Evolutionary conservation across 495 filamentous ascomycete genomes (phyloP).

Genomic region (Choiromyces venosus): DNA sequence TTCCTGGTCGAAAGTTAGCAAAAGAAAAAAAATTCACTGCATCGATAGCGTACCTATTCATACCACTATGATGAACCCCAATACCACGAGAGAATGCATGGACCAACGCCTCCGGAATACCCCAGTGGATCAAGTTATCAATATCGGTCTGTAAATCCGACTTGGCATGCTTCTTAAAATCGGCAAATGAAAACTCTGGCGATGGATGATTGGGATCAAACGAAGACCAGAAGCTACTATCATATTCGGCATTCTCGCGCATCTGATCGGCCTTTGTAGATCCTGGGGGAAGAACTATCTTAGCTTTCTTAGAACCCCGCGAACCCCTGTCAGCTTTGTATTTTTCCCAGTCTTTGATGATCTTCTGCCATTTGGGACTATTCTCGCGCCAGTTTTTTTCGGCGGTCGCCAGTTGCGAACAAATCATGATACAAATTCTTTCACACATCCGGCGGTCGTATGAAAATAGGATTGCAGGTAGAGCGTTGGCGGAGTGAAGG

Average conservation of each 20-base stretch:
- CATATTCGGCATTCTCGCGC: constrained; percentile 51
- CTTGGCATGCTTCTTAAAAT: constrained; percentile 51
- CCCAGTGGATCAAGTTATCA: constrained; percentile 46
- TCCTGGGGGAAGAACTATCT: constrained; percentile 45
- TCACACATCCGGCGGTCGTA: constrained; percentile 65
- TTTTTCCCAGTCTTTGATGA: constrained; percentile 51
- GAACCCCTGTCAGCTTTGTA: constrained; percentile 49
- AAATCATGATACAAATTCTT: constrained; percentile 48
- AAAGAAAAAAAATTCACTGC: neutral
- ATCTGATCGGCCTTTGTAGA: constrained; percentile 37
- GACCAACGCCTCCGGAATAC: constrained; percentile 51
- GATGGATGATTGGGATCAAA: constrained; percentile 63
- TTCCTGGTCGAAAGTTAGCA: constrained; percentile 38
- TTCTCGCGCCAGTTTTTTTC: constrained; percentile 56
- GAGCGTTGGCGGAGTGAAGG: constrained; percentile 57
- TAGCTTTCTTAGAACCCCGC: constrained; percentile 43
- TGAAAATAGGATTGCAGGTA: constrained; percentile 72
- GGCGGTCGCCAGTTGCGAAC: constrained; percentile 50
- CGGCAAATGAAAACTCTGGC: constrained; percentile 60
- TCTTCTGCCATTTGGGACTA: constrained; percentile 55
- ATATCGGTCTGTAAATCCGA: constrained; percentile 54
- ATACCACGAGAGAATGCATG: constrained; percentile 60
- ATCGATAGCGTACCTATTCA: constrained; percentile 57
- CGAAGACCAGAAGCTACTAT: constrained; percentile 52
- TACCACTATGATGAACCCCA: constrained; percentile 70